A percentile compares a stretch with the other conserved stretches of the same genome.
These are phyloP conservation scores for Tylopilus felleus DNA, from an alignment of 768 basidiomycete genomes.

Conservation along the genomic window DNA sequence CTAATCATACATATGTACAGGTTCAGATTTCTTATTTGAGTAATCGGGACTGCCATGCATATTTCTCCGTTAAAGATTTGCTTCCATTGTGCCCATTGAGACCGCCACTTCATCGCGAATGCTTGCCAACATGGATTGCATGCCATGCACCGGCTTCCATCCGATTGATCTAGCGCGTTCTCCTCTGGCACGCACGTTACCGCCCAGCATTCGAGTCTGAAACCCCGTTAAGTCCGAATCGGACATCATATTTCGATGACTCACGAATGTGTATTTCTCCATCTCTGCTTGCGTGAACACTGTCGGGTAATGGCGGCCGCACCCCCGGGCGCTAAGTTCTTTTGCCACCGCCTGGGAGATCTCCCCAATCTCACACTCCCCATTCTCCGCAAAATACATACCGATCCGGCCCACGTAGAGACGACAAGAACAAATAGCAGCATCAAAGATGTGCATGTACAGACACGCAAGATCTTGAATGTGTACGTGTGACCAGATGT, in stretches of 20 bases:
- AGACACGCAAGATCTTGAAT: conserved; percentile 46
- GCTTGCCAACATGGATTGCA: conserved; percentile 40
- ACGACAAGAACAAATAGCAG: conserved; percentile 17
- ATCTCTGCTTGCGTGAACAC: conserved; percentile 36
- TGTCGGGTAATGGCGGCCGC: conserved; percentile 31
- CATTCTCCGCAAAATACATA: conserved; percentile 52
- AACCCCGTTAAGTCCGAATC: not conserved
- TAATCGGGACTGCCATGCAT: not conserved
- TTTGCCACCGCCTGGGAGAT: conserved; percentile 40
- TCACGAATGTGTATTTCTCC: conserved; percentile 14
- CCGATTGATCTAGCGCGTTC: conserved; percentile 20
- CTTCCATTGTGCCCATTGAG: not conserved
- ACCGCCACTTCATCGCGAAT: conserved; percentile 39
- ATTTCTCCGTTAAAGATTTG: not conserved
- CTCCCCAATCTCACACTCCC: conserved; percentile 44
- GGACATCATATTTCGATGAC: not conserved
- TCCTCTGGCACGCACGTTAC: conserved; percentile 19
- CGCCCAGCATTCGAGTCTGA: conserved; percentile 18
- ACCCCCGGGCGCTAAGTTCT: conserved; percentile 29
- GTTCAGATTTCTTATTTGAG: not conserved
- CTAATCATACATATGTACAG: not conserved
- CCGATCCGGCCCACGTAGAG: conserved; percentile 38
- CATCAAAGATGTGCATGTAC: conserved; percentile 43
- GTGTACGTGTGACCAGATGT: conserved; percentile 60
- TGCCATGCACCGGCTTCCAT: conserved; percentile 32